Evolutionary conservation across 305 asterid species (phyloP), one percentile per base, ranked within the genome.

Genomic region (Nicotiana rustica): DNA sequence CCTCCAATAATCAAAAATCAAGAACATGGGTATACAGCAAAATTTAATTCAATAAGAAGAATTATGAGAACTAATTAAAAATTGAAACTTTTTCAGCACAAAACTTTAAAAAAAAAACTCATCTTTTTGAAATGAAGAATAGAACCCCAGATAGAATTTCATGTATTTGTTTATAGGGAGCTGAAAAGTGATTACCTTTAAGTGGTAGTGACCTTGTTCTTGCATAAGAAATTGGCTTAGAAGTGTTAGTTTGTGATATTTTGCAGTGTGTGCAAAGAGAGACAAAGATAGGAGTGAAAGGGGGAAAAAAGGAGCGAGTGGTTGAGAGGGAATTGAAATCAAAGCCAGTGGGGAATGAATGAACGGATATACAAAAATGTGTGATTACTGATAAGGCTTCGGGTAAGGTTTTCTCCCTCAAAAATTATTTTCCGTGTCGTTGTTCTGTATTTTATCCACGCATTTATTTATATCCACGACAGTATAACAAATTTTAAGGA

Each of bases 371-470:
- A 81, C 83, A 81, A 29, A 81, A 29, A 31, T 80, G 47, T 49
- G 73, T 21, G 59, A 19, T 88, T 91, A 88, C 88, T 84, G 96
- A 91, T 91, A 91, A 91, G 96, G 92, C 88, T 91, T 82, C 67
- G 86, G 89, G 76, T 85, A 79, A 85, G 83, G 86, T 82, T 86
- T 77, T 68, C 67, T 10, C 33, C 67, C 55, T 69, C 79, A 67
- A 80, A 38, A 31, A 17, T 5, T 49, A 19, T 67, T 66, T 81
- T 29, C 44, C 9, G 12, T 41, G 49, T 41, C 49, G 10, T 41
- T 5, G 13, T 77, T 77, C 14, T 13, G 33, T 36, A 77, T 29
- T 18, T 49, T 52, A 52, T 52, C 59, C 59, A 13, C 59, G 17
- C n/a, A 52, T 52, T 52, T 14, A 52, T 62, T 62, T 65, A 73